Conservation (phyloP, 2,329 filamentous ascomycete genomes). For the Fusarium verrucosum region DNA sequence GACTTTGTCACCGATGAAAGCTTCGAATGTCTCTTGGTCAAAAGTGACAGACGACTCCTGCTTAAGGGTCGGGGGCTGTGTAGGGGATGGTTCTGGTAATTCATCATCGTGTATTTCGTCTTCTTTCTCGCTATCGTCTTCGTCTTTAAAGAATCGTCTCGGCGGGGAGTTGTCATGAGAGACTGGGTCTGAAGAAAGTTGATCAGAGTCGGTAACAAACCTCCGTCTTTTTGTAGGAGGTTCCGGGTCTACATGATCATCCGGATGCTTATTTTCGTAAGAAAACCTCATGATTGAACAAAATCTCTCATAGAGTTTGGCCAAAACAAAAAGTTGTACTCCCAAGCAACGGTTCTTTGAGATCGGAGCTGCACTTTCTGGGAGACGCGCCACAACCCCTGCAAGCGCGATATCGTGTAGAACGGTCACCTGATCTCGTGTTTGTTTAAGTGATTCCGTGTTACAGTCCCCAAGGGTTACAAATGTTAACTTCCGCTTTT, state of each 20-base stretch:
- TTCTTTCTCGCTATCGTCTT: slow-evolving; percentile 38
- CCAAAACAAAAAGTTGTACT: background rate
- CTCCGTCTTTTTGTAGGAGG: slow-evolving; percentile 58
- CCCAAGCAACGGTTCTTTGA: slow-evolving; percentile 5
- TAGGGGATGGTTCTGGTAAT: slow-evolving; percentile 6
- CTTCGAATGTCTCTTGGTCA: slow-evolving; percentile 66
- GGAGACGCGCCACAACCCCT: slow-evolving; percentile 52
- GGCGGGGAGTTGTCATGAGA: slow-evolving; percentile 37
- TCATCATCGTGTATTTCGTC: slow-evolving; percentile 28
- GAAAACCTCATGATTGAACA: slow-evolving; percentile 18
- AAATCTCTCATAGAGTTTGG: background rate
- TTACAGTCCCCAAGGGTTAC: too few species aligned
- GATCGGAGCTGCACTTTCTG: slow-evolving; percentile 9
- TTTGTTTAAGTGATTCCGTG: slow-evolving; percentile 29
- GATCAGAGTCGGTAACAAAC: slow-evolving; percentile 50
- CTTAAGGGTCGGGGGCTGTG: slow-evolving; percentile 15
- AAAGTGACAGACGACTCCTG: slow-evolving; percentile 55
- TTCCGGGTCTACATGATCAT: slow-evolving; percentile 48
- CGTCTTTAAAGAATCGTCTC: slow-evolving; percentile 43
- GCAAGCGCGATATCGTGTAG: slow-evolving; percentile 50
- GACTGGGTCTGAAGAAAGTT: slow-evolving; percentile 43
- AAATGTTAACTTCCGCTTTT: too few species aligned
- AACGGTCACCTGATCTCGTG: slow-evolving; percentile 54
- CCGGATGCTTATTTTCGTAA: slow-evolving; percentile 51
- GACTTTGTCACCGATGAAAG: slow-evolving; percentile 67